Conservation (phyloP, 805 yeast species). For the Metschnikowia lunata region DNA sequence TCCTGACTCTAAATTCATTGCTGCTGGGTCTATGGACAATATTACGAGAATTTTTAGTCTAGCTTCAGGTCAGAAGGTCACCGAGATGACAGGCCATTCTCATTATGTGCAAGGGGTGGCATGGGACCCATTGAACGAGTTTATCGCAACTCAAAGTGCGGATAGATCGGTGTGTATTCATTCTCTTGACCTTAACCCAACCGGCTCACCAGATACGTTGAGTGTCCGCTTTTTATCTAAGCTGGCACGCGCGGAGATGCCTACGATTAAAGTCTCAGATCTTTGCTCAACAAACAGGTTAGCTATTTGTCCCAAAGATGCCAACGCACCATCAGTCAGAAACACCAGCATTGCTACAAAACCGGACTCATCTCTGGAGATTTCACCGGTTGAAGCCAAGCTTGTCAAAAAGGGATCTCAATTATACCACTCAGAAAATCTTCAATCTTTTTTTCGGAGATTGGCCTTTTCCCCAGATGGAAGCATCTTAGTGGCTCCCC, state of each 20-base stretch:
- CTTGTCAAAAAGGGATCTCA: conserved; percentile 15
- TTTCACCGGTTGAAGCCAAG: too few relatives aligned
- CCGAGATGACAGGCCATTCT: conserved; percentile 64
- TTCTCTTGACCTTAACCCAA: not conserved
- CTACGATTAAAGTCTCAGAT: conserved; percentile 17
- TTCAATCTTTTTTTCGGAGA: conserved; percentile 87
- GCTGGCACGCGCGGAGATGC: conserved; percentile 55
- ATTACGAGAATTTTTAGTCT: conserved; percentile 64
- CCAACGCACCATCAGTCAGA: too few relatives aligned
- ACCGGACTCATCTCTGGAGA: too few relatives aligned
- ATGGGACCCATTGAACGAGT: conserved; percentile 88
- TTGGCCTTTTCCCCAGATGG: conserved; percentile 91
- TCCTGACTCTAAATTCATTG: conserved; percentile 69
- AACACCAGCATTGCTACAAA: too few relatives aligned
- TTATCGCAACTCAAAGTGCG: conserved; percentile 81
- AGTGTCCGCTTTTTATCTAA: conserved; percentile 33
- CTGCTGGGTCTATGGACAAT: conserved; percentile 93
- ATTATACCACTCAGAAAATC: conserved; percentile 78
- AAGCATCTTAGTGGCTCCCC: conserved; percentile 65
- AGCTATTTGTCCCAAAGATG: too few relatives aligned
- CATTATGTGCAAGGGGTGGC: conserved; percentile 95
- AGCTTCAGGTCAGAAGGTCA: conserved; percentile 50
- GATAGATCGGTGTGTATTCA: conserved; percentile 74
- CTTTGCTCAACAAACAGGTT: not conserved
- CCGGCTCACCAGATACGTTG: conserved; percentile 23